These are phyloP conservation scores for Chrysosporium queenslandicum DNA, from an alignment of 2,329 filamentous ascomycete genomes.

Conservation along the genomic window DNA sequence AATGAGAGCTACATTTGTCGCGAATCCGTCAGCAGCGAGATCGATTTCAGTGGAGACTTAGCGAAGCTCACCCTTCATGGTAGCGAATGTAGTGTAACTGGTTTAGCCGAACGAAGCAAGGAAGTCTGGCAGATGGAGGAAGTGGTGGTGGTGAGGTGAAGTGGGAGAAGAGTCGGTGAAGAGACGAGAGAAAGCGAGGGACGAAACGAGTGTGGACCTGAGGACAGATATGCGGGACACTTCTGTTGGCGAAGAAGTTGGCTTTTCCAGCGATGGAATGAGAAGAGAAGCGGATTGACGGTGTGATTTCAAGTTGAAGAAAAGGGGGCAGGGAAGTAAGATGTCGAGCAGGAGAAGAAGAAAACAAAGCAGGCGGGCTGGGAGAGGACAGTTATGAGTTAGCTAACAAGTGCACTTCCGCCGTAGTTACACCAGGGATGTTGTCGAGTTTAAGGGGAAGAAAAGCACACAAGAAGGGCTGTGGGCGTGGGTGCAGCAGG, in stretches of 20 bases:
- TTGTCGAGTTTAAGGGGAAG: background rate
- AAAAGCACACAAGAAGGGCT: too few relatives aligned
- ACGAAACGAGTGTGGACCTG: conserved; percentile 1
- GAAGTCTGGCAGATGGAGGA: background rate
- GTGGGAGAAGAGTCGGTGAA: conserved; percentile 3
- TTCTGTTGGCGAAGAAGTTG: background rate
- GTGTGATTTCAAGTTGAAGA: background rate
- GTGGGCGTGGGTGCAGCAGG: too few relatives aligned
- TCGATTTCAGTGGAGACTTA: background rate
- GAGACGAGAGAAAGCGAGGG: background rate
- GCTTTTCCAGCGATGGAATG: background rate
- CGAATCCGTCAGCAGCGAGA: conserved; percentile 2
- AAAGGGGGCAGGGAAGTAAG: background rate
- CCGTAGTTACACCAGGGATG: background rate
- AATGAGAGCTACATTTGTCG: conserved; percentile 63
- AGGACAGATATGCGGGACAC: background rate
- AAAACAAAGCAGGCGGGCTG: background rate
- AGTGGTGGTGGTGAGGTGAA: background rate
- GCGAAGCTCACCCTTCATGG: conserved; percentile 37
- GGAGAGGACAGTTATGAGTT: too few relatives aligned
- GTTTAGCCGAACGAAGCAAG: background rate
- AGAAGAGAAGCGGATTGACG: background rate
- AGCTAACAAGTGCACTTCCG: too few relatives aligned
- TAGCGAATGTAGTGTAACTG: background rate
- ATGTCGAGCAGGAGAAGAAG: background rate